Percentiles rank a stretch among this genome's conserved stretches.
Conservation (phyloP, 345 rosid species). For the Chamaenerion angustifolium region DNA sequence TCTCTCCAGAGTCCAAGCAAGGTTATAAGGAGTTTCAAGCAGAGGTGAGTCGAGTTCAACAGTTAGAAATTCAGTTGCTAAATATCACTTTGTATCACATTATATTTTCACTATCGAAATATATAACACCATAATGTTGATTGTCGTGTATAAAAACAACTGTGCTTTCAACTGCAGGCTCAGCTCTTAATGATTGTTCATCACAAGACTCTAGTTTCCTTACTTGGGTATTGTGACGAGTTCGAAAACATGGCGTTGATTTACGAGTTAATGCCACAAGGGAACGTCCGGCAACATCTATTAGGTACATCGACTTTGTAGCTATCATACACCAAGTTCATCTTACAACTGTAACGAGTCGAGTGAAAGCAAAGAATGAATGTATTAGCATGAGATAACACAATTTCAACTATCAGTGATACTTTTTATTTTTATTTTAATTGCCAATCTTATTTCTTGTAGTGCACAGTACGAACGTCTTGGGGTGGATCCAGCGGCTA, state of each 20-base stretch:
- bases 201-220: constrained; percentile 37
- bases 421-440: too few species aligned
- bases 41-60: constrained; percentile 9
- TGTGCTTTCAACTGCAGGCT: constrained; percentile 18
- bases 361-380: too few species aligned
- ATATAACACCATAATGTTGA: too few species aligned
- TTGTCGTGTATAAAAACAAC: too few species aligned
- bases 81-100: too few species aligned
- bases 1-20: constrained; percentile 11
- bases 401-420: too few species aligned
- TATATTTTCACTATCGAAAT: too few species aligned
- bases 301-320: constrained; percentile 7
- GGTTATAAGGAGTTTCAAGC: constrained; percentile 18
- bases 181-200: constrained; percentile 45
- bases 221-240: constrained; percentile 45
- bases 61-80: too few species aligned
- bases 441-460: not conserved
- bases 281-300: constrained; percentile 30
- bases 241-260: constrained; percentile 24
- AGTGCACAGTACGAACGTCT: constrained; percentile 10
- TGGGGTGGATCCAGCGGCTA: constrained; percentile 20
- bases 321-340: not conserved
- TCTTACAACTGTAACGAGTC: too few species aligned
- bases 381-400: too few species aligned
- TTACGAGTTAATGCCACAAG: constrained; percentile 49